phyloP scores from a whole-genome alignment of 805 yeast genomes.

The Wickerhamiella slavikovae region DNA sequence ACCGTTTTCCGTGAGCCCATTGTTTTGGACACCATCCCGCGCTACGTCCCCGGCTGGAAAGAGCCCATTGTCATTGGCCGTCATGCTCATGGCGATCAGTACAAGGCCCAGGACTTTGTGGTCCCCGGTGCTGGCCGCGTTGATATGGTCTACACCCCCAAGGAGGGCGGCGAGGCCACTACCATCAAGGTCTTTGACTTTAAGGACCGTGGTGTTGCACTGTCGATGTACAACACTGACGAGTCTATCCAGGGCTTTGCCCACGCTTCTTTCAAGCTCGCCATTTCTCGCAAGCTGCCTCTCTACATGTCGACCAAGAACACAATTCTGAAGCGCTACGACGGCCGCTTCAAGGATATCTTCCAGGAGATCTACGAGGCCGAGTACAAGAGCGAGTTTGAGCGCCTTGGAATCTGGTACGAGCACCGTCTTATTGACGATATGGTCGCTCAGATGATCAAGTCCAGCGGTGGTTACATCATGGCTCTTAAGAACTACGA shows the following conservation, averaged over 20 bases:
- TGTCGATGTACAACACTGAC: conserved; percentile 92
- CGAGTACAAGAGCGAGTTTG: conserved; percentile 52
- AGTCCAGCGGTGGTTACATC: conserved; percentile 84
- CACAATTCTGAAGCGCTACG: conserved; percentile 84
- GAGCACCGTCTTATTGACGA: conserved; percentile 94
- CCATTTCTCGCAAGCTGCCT: conserved; percentile 56
- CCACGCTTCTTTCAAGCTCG: conserved; percentile 76
- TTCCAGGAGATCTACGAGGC: conserved; percentile 62
- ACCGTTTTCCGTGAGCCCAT: conserved; percentile 95
- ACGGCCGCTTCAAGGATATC: conserved; percentile 87
- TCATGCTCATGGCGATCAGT: conserved; percentile 95
- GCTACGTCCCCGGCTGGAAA: conserved; percentile 82
- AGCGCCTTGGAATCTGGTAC: conserved; percentile 71
- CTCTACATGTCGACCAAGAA: conserved; percentile 81
- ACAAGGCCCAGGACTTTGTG: conserved; percentile 75
- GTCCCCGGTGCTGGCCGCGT: conserved; percentile 64
- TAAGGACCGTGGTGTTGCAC: conserved; percentile 56
- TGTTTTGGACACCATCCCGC: conserved; percentile 71
- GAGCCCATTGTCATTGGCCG: conserved; percentile 92
- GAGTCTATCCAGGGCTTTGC: conserved; percentile 83
- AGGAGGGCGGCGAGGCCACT: conserved; percentile 32
- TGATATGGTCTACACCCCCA: conserved; percentile 56
- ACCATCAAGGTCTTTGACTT: conserved; percentile 47
- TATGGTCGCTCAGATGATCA: conserved; percentile 97
- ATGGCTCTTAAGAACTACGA: conserved; percentile 96